Evolutionary conservation across 2,329 filamentous ascomycete species (phyloP), one percentile per base, ranked within the genome.

Genomic region (Pseudohalonectria lignicola): DNA sequence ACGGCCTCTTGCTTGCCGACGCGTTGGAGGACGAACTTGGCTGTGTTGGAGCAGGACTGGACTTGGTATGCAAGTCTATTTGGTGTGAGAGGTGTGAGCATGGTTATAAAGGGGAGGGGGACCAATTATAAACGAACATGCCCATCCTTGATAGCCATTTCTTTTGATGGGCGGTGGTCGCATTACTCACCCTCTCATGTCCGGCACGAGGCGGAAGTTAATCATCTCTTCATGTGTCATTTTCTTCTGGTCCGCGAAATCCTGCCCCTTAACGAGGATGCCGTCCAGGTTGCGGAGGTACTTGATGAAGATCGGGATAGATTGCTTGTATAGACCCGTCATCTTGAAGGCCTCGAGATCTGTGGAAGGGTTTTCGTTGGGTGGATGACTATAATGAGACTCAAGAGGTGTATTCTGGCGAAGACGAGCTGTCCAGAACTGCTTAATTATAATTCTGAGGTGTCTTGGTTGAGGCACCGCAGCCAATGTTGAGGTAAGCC

Each of bases 11-110:
- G 33, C 33, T 52, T 51, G 2, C 48, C 49, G 20, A 60, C 34
- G 28, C 49, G 47, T 43, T 46, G 44, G 25, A 61, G 30, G 29
- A 45, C 41, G 37, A 50, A 49, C 45, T 52, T 53, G 45, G 46
- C 46, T 1, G 48, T 50, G 44, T 53, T 52, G 37, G 52, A 52
- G 7, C 48, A 51, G 21, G 49, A 45, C 37, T 54, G 50, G 12
- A 63, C 46, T 40, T 63, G 59, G 48, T 26, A 26, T 26, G 23
- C 23, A 12, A 26, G 23, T 26, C 23, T 26, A 12, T 26, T 12
- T 26, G 8, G 23, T 7, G 23, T n/a, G n/a, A n/a, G n/a, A n/a
- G n/a, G n/a, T n/a, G n/a, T n/a, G n/a, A n/a, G n/a, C n/a, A n/a
- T n/a, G n/a, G n/a, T n/a, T n/a, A n/a, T n/a, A n/a, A n/a, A n/a